These are phyloP conservation scores for Amanita brunnescens DNA, from an alignment of 768 basidiomycete genomes.

Conservation along the genomic window DNA sequence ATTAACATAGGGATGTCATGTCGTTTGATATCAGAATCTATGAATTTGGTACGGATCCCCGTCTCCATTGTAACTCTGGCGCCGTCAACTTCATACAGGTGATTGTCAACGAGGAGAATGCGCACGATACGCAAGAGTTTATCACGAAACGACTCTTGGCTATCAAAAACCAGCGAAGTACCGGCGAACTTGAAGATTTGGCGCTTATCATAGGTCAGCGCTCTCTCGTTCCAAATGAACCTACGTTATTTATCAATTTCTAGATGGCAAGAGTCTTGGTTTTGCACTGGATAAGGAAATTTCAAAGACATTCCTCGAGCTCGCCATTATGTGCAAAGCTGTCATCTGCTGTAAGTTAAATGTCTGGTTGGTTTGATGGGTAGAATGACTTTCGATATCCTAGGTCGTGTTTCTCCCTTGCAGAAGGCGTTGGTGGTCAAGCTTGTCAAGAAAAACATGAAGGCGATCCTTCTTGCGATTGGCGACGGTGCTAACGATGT, in stretches of 20 bases:
- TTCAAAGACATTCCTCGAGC: conserved; percentile 83
- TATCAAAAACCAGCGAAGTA: conserved; percentile 86
- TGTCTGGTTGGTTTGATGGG: not conserved
- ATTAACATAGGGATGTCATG: conserved; percentile 99
- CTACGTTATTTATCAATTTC: conserved; percentile 3
- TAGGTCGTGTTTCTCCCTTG: conserved; percentile 93
- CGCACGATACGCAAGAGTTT: conserved; percentile 77
- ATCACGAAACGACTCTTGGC: conserved; percentile 82
- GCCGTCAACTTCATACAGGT: conserved; percentile 42
- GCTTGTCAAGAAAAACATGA: conserved; percentile 96
- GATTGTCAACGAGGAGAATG: conserved; percentile 86
- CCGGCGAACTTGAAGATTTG: conserved; percentile 90
- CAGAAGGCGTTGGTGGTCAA: conserved; percentile 98
- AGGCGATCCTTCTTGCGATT: conserved; percentile 89
- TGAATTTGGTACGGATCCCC: conserved; percentile 78
- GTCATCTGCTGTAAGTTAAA: conserved; percentile 86
- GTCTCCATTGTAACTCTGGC: not conserved
- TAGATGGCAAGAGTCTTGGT: conserved; percentile 91
- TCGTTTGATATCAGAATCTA: conserved; percentile 92
- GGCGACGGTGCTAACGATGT: conserved; percentile 99
- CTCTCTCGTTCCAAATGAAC: not conserved
- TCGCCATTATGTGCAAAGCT: conserved; percentile 97
- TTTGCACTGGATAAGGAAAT: conserved; percentile 92
- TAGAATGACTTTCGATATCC: conserved; percentile 5
- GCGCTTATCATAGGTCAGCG: conserved; percentile 84